A percentile compares a stretch with the other conserved stretches of the same genome.
phyloP scores from a whole-genome alignment of 371 early-diverging fungal genomes.

The Lichtheimia ramosa region DNA sequence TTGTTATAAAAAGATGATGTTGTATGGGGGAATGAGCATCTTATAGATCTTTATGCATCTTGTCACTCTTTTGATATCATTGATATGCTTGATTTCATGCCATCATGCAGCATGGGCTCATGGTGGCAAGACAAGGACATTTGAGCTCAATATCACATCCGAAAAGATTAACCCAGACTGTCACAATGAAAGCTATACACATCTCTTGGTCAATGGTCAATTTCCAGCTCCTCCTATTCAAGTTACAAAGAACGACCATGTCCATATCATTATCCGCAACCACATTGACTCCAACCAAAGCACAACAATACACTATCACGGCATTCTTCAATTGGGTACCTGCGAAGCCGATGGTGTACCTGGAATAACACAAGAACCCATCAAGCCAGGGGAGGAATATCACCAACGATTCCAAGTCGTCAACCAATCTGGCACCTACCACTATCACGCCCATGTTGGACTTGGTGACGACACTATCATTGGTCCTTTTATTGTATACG shows the following conservation, averaged over 20 bases:
- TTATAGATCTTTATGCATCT: too few species aligned
- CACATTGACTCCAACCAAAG: conserved; percentile 9
- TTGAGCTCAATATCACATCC: conserved; percentile 16
- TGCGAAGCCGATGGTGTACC: conserved; percentile 58
- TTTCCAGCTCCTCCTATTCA: conserved; percentile 50
- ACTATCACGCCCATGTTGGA: conserved; percentile 53
- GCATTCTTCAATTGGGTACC: conserved; percentile 38
- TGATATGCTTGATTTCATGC: too few species aligned
- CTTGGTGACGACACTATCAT: conserved; percentile 44
- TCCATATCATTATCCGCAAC: conserved; percentile 41
- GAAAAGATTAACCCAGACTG: conserved; percentile 27
- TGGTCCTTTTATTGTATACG: conserved; percentile 48
- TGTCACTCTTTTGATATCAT: too few species aligned
- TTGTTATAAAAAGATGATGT: too few species aligned
- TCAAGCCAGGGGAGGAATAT: conserved; percentile 48
- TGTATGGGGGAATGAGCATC: too few species aligned
- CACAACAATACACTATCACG: conserved; percentile 43
- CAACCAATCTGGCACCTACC: conserved; percentile 53
- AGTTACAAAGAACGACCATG: conserved; percentile 37
- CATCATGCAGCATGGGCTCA: too few species aligned
- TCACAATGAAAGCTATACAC: conserved; percentile 9
- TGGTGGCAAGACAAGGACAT: not conserved
- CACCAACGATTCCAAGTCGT: conserved; percentile 44
- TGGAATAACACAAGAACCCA: conserved; percentile 55
- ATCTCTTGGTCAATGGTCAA: conserved; percentile 39